These are phyloP conservation scores for Flaveria trinervia DNA, from an alignment of 129 eudicot genomes.

Conservation along the genomic window DNA sequence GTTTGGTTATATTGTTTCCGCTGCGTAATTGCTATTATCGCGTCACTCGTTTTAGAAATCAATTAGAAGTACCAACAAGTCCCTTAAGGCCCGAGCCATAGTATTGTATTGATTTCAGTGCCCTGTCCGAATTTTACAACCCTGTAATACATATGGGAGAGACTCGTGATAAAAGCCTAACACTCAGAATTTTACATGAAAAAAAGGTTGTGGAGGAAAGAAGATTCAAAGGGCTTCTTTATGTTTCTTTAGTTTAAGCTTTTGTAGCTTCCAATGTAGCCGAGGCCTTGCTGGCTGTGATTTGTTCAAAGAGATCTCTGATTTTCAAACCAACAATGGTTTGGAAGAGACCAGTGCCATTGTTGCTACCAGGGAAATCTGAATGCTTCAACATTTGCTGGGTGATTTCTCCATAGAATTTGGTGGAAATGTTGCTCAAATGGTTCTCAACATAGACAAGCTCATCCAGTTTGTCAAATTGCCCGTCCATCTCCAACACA, in stretches of 20 bases:
- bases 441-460: slow-evolving; percentile 94
- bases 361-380: slow-evolving; percentile 97
- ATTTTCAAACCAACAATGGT: slow-evolving; percentile 90
- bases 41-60: too few relatives aligned
- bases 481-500: slow-evolving; percentile 97
- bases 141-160: slow-evolving; percentile 46
- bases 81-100: too few relatives aligned
- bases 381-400: slow-evolving; percentile 93
- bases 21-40: too few relatives aligned
- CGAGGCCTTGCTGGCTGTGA: slow-evolving; percentile 55
- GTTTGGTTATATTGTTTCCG: too few relatives aligned
- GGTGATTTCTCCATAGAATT: slow-evolving; percentile 94
- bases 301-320: slow-evolving; percentile 88
- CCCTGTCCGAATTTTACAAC: too few relatives aligned
- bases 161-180: slow-evolving; percentile 37
- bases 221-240: slow-evolving; percentile 23
- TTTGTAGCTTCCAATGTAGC: slow-evolving; percentile 69
- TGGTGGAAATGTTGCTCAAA: slow-evolving; percentile 89
- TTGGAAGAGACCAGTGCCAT: slow-evolving; percentile 96
- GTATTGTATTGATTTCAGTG: too few relatives aligned
- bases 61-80: too few relatives aligned
- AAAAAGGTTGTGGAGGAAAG: slow-evolving; percentile 32
- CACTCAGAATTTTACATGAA: slow-evolving; percentile 45
- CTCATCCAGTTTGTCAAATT: slow-evolving; percentile 94
- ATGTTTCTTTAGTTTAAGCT: slow-evolving; percentile 50